phyloP scores from a whole-genome alignment of 306 rosid species.

The Fragaria nilgerrensis region DNA sequence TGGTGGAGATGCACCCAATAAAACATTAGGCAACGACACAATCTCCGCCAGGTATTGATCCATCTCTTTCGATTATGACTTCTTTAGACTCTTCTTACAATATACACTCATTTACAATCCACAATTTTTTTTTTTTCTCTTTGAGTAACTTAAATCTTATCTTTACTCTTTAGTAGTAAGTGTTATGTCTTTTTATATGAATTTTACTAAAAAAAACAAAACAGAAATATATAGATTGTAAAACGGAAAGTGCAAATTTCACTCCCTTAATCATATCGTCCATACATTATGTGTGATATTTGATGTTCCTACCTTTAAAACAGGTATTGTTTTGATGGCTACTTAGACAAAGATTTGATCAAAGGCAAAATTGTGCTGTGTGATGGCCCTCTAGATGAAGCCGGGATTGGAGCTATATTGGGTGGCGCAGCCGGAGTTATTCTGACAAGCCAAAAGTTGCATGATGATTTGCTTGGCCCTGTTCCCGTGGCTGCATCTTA shows the following conservation, averaged over 20 bases:
- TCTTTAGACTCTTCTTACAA: too few species aligned
- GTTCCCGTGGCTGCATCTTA: conserved; percentile 34
- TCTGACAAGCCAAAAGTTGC: neutral
- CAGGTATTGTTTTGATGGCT: conserved; percentile 1
- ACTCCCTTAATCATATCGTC: too few species aligned
- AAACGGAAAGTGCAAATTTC: too few species aligned
- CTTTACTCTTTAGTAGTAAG: too few species aligned
- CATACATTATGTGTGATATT: neutral
- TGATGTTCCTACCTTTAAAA: neutral
- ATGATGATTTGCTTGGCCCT: neutral
- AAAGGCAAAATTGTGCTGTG: conserved; percentile 58
- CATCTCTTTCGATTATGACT: neutral
- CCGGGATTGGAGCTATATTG: neutral
- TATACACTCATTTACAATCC: too few species aligned
- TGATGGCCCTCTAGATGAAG: neutral
- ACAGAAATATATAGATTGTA: too few species aligned
- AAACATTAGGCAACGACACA: too few species aligned
- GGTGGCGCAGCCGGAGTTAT: conserved; percentile 39
- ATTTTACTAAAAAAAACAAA: too few species aligned
- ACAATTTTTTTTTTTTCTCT: too few species aligned
- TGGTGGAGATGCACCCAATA: conserved; percentile 45
- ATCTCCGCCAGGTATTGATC: conserved; percentile 20
- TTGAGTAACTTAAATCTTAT: too few species aligned
- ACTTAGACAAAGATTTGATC: conserved; percentile 30
- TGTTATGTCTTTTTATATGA: too few species aligned